Evolutionary conservation across 2,329 filamentous ascomycete genomes (phyloP).

Genomic region (Colletotrichum limetticola): DNA sequence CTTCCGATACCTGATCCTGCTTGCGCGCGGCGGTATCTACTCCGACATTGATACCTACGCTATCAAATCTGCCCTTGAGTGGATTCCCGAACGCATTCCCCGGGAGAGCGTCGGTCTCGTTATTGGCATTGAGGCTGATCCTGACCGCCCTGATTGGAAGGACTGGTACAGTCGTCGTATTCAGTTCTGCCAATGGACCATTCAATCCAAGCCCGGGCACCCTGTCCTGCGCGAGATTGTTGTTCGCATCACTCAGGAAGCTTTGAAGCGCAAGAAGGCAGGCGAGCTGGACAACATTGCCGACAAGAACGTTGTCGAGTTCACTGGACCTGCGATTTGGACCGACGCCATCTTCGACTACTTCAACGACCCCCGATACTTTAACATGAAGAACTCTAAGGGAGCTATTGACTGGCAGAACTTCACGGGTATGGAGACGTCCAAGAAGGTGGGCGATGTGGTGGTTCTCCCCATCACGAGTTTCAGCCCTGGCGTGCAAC

Average conservation of each 20-base stretch:
- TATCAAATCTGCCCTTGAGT: conserved; percentile 84
- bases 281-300: conserved; percentile 68
- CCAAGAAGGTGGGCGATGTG: conserved; percentile 92
- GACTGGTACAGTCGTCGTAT: conserved; percentile 97
- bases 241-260: conserved; percentile 84
- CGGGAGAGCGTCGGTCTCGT: conserved; percentile 84
- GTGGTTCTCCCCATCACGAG: conserved; percentile 95
- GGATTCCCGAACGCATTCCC: conserved; percentile 85
- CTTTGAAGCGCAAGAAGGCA: conserved; percentile 76
- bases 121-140: conserved; percentile 95
- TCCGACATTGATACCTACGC: conserved; percentile 92
- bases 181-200: conserved; percentile 99
- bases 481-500: conserved; percentile 93
- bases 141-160: conserved; percentile 90
- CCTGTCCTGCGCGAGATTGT: conserved; percentile 91
- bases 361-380: conserved; percentile 91
- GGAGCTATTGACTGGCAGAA: conserved; percentile 85
- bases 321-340: conserved; percentile 94
- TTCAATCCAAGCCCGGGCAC: conserved; percentile 94
- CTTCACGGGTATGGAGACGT: conserved; percentile 86
- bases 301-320: conserved; percentile 86
- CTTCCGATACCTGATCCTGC: conserved; percentile 78
- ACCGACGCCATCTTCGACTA: conserved; percentile 93
- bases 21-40: conserved; percentile 75
- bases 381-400: conserved; percentile 78